phyloP scores from a whole-genome alignment of 495 filamentous ascomycete genomes.

The Lindgomyces ingoldianus region DNA sequence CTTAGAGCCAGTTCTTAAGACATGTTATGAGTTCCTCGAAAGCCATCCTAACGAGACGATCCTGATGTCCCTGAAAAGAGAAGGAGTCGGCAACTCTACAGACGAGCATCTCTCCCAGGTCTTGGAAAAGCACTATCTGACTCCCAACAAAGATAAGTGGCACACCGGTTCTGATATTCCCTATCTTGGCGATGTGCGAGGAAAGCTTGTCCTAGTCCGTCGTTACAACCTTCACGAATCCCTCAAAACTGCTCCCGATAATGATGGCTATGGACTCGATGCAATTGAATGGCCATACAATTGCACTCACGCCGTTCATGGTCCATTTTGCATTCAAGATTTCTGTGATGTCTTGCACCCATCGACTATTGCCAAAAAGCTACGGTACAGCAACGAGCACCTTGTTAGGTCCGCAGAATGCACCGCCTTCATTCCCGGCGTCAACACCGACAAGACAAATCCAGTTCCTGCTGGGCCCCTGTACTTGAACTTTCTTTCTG shows the following conservation, averaged over 20 bases:
- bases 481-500: conserved; percentile 88
- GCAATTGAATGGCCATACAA: conserved; percentile 87
- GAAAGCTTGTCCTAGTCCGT: conserved; percentile 81
- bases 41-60: conserved; percentile 76
- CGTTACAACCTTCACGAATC: conserved; percentile 70
- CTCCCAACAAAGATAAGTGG: conserved; percentile 65
- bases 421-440: conserved; percentile 43
- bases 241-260: conserved; percentile 44
- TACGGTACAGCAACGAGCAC: conserved; percentile 69
- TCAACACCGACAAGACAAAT: conserved; percentile 49
- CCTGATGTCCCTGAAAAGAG: conserved; percentile 87
- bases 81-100: conserved; percentile 76
- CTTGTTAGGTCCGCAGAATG: conserved; percentile 67
- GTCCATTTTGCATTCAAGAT: conserved; percentile 84
- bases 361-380: conserved; percentile 77
- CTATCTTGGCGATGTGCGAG: conserved; percentile 74
- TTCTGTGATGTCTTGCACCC: conserved; percentile 86
- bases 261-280: conserved; percentile 70
- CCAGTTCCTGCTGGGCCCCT: conserved; percentile 56
- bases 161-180: conserved; percentile 79
- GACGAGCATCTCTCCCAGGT: conserved; percentile 77
- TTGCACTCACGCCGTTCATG: conserved; percentile 71
- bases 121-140: conserved; percentile 66
- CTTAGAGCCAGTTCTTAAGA: conserved; percentile 69
- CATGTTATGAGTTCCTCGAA: conserved; percentile 72